Percentiles rank a stretch among this genome's conserved stretches.
Conservation (phyloP, 1,284 basidiomycete species). For the Moniliophthora roreri region DNA sequence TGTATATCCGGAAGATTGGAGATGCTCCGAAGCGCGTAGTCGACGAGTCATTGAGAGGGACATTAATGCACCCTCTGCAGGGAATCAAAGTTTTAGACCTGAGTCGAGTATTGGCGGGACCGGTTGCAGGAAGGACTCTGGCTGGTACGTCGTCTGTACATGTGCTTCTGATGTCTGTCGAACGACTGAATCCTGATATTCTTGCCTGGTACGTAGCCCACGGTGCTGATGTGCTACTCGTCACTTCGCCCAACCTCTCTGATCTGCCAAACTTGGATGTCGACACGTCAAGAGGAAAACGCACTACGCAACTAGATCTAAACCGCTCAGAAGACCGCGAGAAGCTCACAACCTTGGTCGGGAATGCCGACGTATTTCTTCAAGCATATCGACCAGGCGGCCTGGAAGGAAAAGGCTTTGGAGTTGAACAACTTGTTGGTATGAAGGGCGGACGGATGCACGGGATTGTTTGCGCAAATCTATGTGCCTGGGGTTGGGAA, state of each 20-base stretch:
- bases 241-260: conserved; percentile 59
- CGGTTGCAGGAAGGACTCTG: conserved; percentile 53
- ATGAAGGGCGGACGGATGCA: conserved; percentile 30
- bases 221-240: conserved; percentile 59
- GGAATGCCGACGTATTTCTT: conserved; percentile 59
- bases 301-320: conserved; percentile 63
- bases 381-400: conserved; percentile 65
- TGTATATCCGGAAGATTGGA: conserved; percentile 45
- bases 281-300: conserved; percentile 67
- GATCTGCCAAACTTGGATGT: conserved; percentile 53
- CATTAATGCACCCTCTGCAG: conserved; percentile 36
- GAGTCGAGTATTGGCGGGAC: conserved; percentile 59
- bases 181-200: background rate
- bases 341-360: conserved; percentile 37
- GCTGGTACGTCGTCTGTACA: conserved; percentile 38
- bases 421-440: conserved; percentile 37
- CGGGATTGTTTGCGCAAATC: conserved; percentile 58
- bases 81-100: conserved; percentile 58
- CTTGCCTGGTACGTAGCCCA: conserved; percentile 37
- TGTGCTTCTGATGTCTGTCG: background rate
- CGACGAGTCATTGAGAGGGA: background rate
- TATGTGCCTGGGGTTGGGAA: conserved; percentile 61
- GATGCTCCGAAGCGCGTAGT: conserved; percentile 42
- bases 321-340: conserved; percentile 29
- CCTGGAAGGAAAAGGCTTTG: conserved; percentile 51